Evolutionary conservation across 1,284 basidiomycete species (phyloP).

Genomic region (Puccinia polysora): DNA sequence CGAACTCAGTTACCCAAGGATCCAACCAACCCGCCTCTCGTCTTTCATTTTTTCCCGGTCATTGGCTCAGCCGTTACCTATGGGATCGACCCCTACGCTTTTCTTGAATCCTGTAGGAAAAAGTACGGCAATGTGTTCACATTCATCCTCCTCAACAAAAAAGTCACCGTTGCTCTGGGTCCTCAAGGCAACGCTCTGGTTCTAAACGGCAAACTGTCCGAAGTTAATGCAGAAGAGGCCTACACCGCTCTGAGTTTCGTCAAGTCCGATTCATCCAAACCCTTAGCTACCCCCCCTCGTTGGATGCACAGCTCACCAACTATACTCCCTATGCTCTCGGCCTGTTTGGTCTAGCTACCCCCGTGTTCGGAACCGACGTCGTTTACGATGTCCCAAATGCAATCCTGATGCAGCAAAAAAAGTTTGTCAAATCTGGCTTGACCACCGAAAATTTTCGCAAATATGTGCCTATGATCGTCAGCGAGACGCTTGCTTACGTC

Average conservation of each 20-base stretch:
- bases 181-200: constrained; percentile 91
- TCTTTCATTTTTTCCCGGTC: constrained; percentile 72
- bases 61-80: constrained; percentile 69
- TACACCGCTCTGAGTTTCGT: constrained; percentile 61
- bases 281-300: background rate
- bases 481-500: constrained; percentile 59
- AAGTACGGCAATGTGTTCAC: constrained; percentile 86
- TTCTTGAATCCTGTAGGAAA: constrained; percentile 69
- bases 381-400: constrained; percentile 97
- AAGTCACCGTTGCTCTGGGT: constrained; percentile 85
- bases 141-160: constrained; percentile 80
- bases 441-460: constrained; percentile 83
- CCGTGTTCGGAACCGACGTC: constrained; percentile 84
- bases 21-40: constrained; percentile 62
- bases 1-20: constrained; percentile 47
- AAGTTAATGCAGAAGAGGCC: constrained; percentile 92
- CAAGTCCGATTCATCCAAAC: background rate
- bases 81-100: constrained; percentile 73
- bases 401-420: constrained; percentile 98
- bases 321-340: background rate
- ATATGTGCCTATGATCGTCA: constrained; percentile 84
- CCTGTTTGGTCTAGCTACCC: constrained; percentile 48
- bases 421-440: constrained; percentile 89
- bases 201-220: constrained; percentile 83
- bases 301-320: too few relatives aligned